Percentiles rank a stretch among this genome's conserved stretches.
Conservation (phyloP, 139 green algal species). For the Pleodorina starrii region DNA sequence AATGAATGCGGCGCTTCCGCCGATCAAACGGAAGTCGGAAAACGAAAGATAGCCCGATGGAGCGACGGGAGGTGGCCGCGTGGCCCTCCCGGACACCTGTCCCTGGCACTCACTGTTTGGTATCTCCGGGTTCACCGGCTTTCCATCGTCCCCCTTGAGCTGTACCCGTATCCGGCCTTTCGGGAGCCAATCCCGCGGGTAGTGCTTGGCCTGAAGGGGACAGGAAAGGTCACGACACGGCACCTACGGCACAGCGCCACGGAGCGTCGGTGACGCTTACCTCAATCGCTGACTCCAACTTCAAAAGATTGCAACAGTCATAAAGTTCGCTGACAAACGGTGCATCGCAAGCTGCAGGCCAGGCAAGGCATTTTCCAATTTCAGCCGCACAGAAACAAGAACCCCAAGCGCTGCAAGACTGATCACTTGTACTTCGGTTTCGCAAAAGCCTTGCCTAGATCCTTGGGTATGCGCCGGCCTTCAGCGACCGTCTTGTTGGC, state of each 20-base stretch:
- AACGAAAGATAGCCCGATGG: too few relatives aligned
- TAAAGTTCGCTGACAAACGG: constrained; percentile 68
- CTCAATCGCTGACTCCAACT: constrained; percentile 67
- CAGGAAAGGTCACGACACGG: not conserved
- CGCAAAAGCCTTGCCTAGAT: not conserved
- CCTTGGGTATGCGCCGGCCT: constrained; percentile 50
- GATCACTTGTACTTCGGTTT: not conserved
- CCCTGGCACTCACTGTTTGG: constrained; percentile 55
- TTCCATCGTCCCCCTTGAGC: constrained; percentile 66
- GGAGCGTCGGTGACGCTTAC: constrained; percentile 9
- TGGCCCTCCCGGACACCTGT: not conserved
- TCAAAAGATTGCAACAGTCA: constrained; percentile 61
- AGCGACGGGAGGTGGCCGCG: not conserved
- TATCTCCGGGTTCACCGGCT: constrained; percentile 64
- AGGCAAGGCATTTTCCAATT: too few relatives aligned
- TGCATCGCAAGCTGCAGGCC: constrained; percentile 57
- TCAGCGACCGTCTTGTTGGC: constrained; percentile 56
- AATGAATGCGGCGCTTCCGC: not conserved
- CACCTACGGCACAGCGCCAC: too few relatives aligned
- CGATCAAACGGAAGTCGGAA: not conserved
- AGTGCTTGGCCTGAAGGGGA: constrained; percentile 64
- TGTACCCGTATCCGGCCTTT: constrained; percentile 69
- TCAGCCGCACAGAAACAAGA: not conserved
- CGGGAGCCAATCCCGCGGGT: constrained; percentile 71
- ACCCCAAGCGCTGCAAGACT: too few relatives aligned